Evolutionary conservation across 768 basidiomycete genomes (phyloP), one percentile per base, ranked within the genome.

Genomic region (Phlebiopsis flavidoalba): DNA sequence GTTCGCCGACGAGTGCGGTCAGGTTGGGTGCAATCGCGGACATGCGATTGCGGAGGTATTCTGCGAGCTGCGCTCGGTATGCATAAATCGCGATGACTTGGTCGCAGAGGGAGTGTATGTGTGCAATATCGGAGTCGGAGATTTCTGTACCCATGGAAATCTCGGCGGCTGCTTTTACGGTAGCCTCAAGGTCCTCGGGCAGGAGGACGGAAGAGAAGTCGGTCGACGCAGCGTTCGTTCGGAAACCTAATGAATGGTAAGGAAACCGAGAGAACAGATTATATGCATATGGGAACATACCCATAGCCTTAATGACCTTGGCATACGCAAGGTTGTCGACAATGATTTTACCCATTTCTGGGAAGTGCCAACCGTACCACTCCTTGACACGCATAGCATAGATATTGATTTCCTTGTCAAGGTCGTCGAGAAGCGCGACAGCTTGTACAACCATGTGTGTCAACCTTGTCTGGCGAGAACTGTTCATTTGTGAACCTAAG

Each of bases 301-400:
- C 97, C 95, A 99, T 96, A 36, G 82, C 75, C 59, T 88, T 89
- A 67, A 99, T 86, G 60, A 90, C 89, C 77, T 94, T 97, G 62
- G 97, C 95, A 73, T 98, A 98, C 19, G 96, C 95, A 61, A 95
- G 77, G 76, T 97, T 99, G 80, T 99, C 97, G 61, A 88, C 85
- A 65, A 99, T 91, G 72, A 99, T 98, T 79, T 98, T 98, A 61
- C 89, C 91, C 89, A 99, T 92, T 76, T 99, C 97, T 5, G 97
- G 97, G 83, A 99, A 99, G 79, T 99, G 97, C 97, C 97, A 99
- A 40, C 97, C 97, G 69, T 99, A 99, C 97, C 97, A 99, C 84
- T 99, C 97, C 84, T 99, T 99, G 50, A 96, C 93, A 69, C 97
- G 86, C 97, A 99, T 99, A 14, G 95, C 85, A 72, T 99, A 99